Conservation (phyloP, 129 eudicot species). For the Daucus carota region DH1_v3.0 NC_030386.2:36457501-36458000, state of each 20-base stretch:
- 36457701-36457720: conserved; percentile 95
- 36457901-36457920: background rate
- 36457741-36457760: conserved; percentile 6
- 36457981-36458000: background rate
- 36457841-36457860: background rate
- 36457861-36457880: background rate
- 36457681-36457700: conserved; percentile 87
- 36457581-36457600: background rate
- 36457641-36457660: conserved; percentile 60
- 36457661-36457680: conserved; percentile 96
- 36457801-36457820: background rate
- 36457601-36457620: background rate
- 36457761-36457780: conserved; percentile 6
- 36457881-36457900: background rate
- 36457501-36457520: conserved; percentile 90
- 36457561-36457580: conserved; percentile 32
- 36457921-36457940: background rate
- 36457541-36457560: conserved; percentile 64
- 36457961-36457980: background rate
- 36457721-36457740: conserved; percentile 99
- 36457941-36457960: background rate
- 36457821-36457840: background rate
- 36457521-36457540: conserved; percentile 86
- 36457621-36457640: background rate
- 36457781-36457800: background rate